Base-by-base conservation (phyloP, 225 moss, liverwort and hornwort species). In the Sphagnum tenellum region DNA sequence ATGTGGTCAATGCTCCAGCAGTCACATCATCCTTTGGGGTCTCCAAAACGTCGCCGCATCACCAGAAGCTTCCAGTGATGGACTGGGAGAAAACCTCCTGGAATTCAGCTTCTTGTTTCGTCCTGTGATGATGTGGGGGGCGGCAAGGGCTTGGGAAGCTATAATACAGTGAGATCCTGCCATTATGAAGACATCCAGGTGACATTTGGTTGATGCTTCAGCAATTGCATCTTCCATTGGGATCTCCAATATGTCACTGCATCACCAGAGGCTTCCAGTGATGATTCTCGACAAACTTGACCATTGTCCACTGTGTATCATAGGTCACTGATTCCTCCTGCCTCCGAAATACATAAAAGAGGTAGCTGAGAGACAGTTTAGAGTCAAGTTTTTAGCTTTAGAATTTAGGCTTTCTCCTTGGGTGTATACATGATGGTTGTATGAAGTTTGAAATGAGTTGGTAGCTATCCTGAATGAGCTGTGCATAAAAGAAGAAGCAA, bases 1-100 rank as follows among this genome's bases (percentile, higher is more conserved):
- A 66, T 66, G 66, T 66, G 66, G 66, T 66, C 66, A 10, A 66
- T 66, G 66, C 66, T 66, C 45, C 66, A 66, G 66, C 66, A 66
- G 5, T 66, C 66, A 12, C 66, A 66, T 48, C 55, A 57, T 56
- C 66, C 66, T 56, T 45, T 66, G 56, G 66, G 56, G 12, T 66
- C 66, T 4, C 66, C 66, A 3, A 66, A 66, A 14, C 55, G 66
- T 12, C 66, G 66, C 55, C 66, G 66, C 12, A 56, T 45, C 11
- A 56, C 56, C 46, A 66, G 66, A n/a, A 47, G 46, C 66, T 66
- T 66, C 46, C 55, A 5, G 7, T 66, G 52, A 56, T 2, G 46
- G 44, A 4, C 13, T 7, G 45, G 47, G 7, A 3, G 2, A 49
- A 7, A 8, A 10, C 29, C 29, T 29, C 29, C 29, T 29, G 29